phyloP scores from a whole-genome alignment of 148 eudicot genomes.

The Cornus suecica region DNA sequence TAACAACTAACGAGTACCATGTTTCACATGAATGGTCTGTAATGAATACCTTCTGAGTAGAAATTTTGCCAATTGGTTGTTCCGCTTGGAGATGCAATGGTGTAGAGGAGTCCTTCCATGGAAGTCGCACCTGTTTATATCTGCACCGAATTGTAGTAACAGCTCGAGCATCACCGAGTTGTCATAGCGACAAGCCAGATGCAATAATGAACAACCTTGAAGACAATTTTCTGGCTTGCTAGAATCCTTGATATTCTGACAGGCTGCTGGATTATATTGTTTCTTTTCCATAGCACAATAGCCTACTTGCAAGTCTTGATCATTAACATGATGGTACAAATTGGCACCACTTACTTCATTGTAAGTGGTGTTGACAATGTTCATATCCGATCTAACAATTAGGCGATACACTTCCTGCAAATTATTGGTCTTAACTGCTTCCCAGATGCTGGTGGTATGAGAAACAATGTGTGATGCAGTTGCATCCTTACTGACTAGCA shows the following conservation, averaged over 20 bases:
- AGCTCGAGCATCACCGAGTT: constrained; percentile 78
- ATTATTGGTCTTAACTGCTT: constrained; percentile 69
- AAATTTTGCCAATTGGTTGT: constrained; percentile 77
- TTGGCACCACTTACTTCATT: constrained; percentile 42
- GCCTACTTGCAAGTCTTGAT: constrained; percentile 26
- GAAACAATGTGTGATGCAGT: constrained; percentile 28
- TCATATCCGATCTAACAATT: constrained; percentile 50
- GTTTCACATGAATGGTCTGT: neutral
- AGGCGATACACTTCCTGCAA: constrained; percentile 73
- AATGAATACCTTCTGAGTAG: constrained; percentile 73
- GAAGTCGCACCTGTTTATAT: constrained; percentile 72
- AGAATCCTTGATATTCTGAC: constrained; percentile 44
- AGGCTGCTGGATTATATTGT: constrained; percentile 42
- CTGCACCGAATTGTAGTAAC: constrained; percentile 83
- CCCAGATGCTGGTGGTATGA: constrained; percentile 64
- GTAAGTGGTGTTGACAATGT: constrained; percentile 62
- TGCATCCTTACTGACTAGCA: constrained; percentile 47
- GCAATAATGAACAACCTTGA: constrained; percentile 79
- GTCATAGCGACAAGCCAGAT: constrained; percentile 74
- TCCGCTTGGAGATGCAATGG: constrained; percentile 70
- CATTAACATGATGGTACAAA: constrained; percentile 24
- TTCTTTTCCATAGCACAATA: constrained; percentile 29
- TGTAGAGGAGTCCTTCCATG: constrained; percentile 94
- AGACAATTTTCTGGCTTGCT: constrained; percentile 55
- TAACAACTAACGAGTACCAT: neutral